phyloP scores from a whole-genome alignment of 495 filamentous ascomycete genomes.

The Lasiosphaeria hispida region DNA sequence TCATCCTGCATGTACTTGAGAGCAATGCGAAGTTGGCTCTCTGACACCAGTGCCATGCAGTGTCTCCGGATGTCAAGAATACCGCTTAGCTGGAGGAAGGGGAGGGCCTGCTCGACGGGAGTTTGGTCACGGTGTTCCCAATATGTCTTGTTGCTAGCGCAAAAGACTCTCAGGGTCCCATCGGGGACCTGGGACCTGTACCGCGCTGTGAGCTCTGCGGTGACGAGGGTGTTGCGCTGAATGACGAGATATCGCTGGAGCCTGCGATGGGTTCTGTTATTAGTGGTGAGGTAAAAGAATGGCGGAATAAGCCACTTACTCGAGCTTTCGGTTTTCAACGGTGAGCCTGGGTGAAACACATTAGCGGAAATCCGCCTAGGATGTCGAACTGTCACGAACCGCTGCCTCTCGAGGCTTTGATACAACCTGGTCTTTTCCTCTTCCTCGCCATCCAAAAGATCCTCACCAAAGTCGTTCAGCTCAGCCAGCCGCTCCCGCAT shows the following conservation, averaged over 20 bases:
- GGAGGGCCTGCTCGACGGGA: constrained; percentile 18
- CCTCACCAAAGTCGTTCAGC: neutral
- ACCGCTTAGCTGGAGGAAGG: constrained; percentile 36
- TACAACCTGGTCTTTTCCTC: neutral
- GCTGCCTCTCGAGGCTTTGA: neutral
- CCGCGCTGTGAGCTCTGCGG: constrained; percentile 13
- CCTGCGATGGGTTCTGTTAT: constrained; percentile 11
- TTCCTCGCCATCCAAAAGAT: constrained; percentile 2
- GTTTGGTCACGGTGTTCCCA: constrained; percentile 30
- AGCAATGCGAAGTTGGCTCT: constrained; percentile 32
- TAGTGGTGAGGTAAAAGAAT: too few species aligned
- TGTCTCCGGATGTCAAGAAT: constrained; percentile 33
- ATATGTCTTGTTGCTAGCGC: constrained; percentile 38
- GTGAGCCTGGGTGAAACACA: neutral
- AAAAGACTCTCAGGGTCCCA: constrained; percentile 32
- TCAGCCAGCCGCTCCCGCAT: constrained; percentile 3
- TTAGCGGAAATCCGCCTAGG: too few species aligned
- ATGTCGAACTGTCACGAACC: too few species aligned
- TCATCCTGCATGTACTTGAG: constrained; percentile 32
- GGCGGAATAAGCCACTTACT: constrained; percentile 6
- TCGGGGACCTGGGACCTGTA: constrained; percentile 25
- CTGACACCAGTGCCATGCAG: constrained; percentile 38
- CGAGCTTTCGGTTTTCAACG: constrained; percentile 2
- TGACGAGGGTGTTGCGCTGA: constrained; percentile 33
- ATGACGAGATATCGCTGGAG: constrained; percentile 30